phyloP scores from a whole-genome alignment of 176 grass and related monocot genomes.

The Melocanna baccifera region DNA sequence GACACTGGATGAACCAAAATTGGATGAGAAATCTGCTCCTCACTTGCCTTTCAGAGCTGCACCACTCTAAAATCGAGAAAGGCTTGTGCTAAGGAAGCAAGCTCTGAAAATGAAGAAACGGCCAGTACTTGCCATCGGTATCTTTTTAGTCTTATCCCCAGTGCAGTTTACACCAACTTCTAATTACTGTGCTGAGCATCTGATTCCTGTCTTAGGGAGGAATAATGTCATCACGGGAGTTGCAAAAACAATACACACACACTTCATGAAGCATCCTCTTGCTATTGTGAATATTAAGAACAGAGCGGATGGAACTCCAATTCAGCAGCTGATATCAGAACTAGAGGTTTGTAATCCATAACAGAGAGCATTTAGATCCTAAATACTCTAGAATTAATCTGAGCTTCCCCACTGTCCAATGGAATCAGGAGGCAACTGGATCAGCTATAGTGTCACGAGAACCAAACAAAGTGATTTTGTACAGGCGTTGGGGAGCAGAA shows the following conservation, averaged over 20 bases:
- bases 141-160: slow-evolving; percentile 12
- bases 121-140: slow-evolving; percentile 83
- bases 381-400: not conserved
- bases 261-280: slow-evolving; percentile 87
- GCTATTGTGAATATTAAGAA: slow-evolving; percentile 93
- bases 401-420: slow-evolving; percentile 14
- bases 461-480: slow-evolving; percentile 87
- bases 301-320: slow-evolving; percentile 71
- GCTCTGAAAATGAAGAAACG: slow-evolving; percentile 78
- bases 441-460: slow-evolving; percentile 76
- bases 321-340: slow-evolving; percentile 72
- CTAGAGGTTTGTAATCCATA: slow-evolving; percentile 60
- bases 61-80: slow-evolving; percentile 87
- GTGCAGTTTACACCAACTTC: not conserved
- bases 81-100: slow-evolving; percentile 85
- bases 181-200: slow-evolving; percentile 21
- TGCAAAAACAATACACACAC: slow-evolving; percentile 84
- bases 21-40: slow-evolving; percentile 17
- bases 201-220: slow-evolving; percentile 57
- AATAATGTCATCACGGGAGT: slow-evolving; percentile 79
- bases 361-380: not conserved
- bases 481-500: slow-evolving; percentile 73
- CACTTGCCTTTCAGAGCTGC: slow-evolving; percentile 45
- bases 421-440: slow-evolving; percentile 67
- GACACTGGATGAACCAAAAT: slow-evolving; percentile 6